Evolutionary conservation across 805 yeast species (phyloP).

Genomic region (Kluyveromyces dobzhanskii): DNA sequence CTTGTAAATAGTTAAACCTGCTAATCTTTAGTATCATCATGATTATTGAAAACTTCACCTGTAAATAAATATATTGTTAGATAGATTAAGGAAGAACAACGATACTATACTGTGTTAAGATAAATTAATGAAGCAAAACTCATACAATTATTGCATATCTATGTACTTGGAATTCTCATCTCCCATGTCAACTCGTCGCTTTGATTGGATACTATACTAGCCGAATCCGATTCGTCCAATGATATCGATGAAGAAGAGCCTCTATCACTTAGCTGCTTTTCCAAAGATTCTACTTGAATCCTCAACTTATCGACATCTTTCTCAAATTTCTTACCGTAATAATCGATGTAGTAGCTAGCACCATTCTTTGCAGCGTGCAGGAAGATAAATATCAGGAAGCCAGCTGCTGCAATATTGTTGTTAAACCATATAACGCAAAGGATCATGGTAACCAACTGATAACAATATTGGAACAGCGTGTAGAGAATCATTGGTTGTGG

Average conservation of each 20-base stretch:
- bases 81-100: no score
- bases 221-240: background rate
- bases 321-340: slow-evolving; percentile 83
- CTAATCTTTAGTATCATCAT: no score
- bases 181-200: slow-evolving; percentile 5
- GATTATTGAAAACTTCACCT: no score
- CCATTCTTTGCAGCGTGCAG: slow-evolving; percentile 82
- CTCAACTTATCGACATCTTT: slow-evolving; percentile 71
- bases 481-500: slow-evolving; percentile 83
- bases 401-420: slow-evolving; percentile 55
- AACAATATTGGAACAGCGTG: slow-evolving; percentile 76
- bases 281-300: slow-evolving; percentile 60
- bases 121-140: no score
- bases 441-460: slow-evolving; percentile 80
- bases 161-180: background rate
- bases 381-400: slow-evolving; percentile 67
- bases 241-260: slow-evolving; percentile 1
- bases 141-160: no score
- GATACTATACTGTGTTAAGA: no score
- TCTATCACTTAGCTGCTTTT: slow-evolving; percentile 25
- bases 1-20: no score
- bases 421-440: slow-evolving; percentile 85
- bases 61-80: no score
- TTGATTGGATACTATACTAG: slow-evolving; percentile 1
- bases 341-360: slow-evolving; percentile 88